Evolutionary conservation across 805 yeast genomes (phyloP).

Genomic region (Sporopachydermia lactativora): DNA sequence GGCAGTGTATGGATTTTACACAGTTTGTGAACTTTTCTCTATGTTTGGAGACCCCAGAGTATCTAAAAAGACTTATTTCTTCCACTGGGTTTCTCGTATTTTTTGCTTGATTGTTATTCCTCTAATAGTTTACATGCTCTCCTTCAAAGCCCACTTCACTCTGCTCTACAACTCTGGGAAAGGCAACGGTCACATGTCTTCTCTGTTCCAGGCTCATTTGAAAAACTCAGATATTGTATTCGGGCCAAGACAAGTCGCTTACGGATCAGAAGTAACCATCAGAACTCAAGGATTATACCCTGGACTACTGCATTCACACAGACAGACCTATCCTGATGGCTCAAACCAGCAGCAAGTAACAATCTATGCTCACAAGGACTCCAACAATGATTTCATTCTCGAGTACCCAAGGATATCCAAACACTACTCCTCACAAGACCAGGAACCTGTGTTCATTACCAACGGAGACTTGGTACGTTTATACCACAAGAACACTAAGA

Average conservation of each 20-base stretch:
- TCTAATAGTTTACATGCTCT: constrained; percentile 40
- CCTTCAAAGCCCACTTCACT: constrained; percentile 66
- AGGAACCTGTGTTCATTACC: constrained; percentile 20
- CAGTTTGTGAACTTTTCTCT: constrained; percentile 77
- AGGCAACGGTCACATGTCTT: constrained; percentile 72
- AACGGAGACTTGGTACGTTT: constrained; percentile 53
- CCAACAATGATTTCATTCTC: constrained; percentile 55
- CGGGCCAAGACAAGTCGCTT: constrained; percentile 52
- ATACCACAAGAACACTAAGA: constrained; percentile 44
- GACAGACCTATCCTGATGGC: constrained; percentile 60
- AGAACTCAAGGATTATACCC: constrained; percentile 64
- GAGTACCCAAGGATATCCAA: constrained; percentile 29
- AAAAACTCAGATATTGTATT: constrained; percentile 50
- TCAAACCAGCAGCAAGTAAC: constrained; percentile 69
- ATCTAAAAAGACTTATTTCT: constrained; percentile 32
- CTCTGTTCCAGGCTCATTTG: constrained; percentile 70
- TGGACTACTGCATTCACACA: constrained; percentile 63
- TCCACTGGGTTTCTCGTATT: constrained; percentile 57
- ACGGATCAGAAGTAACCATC: constrained; percentile 32
- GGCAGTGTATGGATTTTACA: constrained; percentile 77
- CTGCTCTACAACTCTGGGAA: constrained; percentile 61
- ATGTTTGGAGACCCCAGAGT: constrained; percentile 57
- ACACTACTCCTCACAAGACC: constrained; percentile 21
- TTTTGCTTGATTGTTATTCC: constrained; percentile 55
- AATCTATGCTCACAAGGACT: constrained; percentile 63